Base-by-base conservation (phyloP, 768 basidiomycete species). In the Chlorophyllum brunneum region DNA sequence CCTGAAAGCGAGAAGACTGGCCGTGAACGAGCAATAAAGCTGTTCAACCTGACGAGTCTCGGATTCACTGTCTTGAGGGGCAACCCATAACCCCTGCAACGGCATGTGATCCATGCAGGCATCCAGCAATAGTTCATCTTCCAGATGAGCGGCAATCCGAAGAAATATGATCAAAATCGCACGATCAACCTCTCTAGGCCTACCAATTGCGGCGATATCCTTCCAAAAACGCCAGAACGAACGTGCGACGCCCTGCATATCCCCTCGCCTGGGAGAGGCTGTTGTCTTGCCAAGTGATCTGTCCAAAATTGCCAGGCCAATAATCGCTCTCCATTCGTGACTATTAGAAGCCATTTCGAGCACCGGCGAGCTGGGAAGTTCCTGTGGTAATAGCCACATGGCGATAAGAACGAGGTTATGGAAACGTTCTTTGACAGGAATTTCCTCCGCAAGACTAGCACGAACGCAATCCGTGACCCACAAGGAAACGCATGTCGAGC, bases 201-300 rank as follows among this genome's bases (percentile, higher is more conserved):
- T 36, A 31, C 49, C 27, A 6, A 38, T 24, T 10, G 40, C 26
- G 9, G 58, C 50, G 42, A 52, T 34, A 23, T 60, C 48, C 57
- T 57, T 62, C 78, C 80, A 84, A 15, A 50, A 58, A 18, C 56
- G 59, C 74, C 75, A 78, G n/a, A 80, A 60, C 13, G 66, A 53
- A 10, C 66, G 65, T 5, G 67, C 48, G 18, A 69, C 59, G 36
- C 62, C 55, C 46, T 61, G 62, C 27, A 70, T 56, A 15, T 56
- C 56, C 16, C 39, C 38, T 15, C 30, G 13, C 16, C 27, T 33
- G 44, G 16, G 33, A 48, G 39, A 13, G 18, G 16, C 33, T 18
- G 18, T 54, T 34, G 9, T 55, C 16, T 23, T 51, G 49, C 45
- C 44, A 52, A 65, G 37, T 4, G 63, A 57, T 38, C 64, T 67